Percentiles rank a stretch among this genome's conserved stretches.
These are phyloP conservation scores for Backusella liffmaniae DNA, from an alignment of 192 early-diverging fungal species.

Conservation along the genomic window DNA sequence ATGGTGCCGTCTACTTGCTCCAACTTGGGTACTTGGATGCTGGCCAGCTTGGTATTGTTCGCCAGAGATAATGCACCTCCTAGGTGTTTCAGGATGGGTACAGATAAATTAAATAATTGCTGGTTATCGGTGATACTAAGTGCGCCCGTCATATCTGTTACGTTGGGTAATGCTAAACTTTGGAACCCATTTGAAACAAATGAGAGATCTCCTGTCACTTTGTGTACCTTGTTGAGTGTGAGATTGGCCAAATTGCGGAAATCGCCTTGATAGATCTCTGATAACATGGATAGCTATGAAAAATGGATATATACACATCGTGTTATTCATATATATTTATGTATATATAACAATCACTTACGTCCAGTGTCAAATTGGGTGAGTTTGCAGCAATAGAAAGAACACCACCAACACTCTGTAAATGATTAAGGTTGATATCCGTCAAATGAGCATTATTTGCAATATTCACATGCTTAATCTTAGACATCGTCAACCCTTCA, in stretches of 20 bases:
- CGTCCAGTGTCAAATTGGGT: constrained; percentile 20
- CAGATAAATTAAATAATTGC: constrained; percentile 52
- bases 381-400: constrained; percentile 24
- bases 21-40: constrained; percentile 50
- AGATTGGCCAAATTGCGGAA: constrained; percentile 54
- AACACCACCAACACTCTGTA: not conserved
- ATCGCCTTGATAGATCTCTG: constrained; percentile 52
- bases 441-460: constrained; percentile 33
- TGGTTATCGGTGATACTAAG: constrained; percentile 58
- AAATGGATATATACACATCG: not conserved
- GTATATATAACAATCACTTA: constrained; percentile 1
- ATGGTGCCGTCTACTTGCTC: constrained; percentile 57
- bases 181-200: constrained; percentile 58
- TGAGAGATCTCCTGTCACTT: constrained; percentile 53
- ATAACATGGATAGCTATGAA: constrained; percentile 13
- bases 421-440: constrained; percentile 10
- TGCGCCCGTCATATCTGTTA: constrained; percentile 46
- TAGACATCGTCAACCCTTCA: constrained; percentile 16
- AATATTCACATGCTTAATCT: constrained; percentile 15
- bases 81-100: constrained; percentile 50
- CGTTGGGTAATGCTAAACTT: constrained; percentile 45
- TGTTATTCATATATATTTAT: not conserved
- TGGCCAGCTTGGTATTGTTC: constrained; percentile 61
- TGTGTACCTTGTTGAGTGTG: constrained; percentile 42
- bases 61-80: constrained; percentile 62